A percentile compares a stretch with the other conserved stretches of the same genome.
Conservation (phyloP, 768 basidiomycete genomes). For the Leccinum variicolor region DNA sequence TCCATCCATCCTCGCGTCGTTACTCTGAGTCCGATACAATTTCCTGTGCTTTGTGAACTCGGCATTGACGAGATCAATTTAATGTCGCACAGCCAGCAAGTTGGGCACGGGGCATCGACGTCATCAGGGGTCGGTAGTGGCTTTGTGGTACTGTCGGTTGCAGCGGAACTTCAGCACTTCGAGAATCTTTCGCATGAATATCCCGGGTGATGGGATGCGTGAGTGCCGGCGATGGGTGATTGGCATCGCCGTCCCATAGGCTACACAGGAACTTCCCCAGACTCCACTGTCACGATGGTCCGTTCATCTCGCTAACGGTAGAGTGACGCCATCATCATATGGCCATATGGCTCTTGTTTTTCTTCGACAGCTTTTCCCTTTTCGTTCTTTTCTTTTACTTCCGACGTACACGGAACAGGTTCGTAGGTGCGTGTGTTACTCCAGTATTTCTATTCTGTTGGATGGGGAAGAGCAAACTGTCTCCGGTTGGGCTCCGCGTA, state of each 20-base stretch:
- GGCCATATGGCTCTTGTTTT: not conserved
- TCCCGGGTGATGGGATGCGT: not conserved
- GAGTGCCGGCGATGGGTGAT: not conserved
- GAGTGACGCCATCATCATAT: slow-evolving; percentile 10
- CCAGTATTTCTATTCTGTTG: not conserved
- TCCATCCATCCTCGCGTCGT: not conserved
- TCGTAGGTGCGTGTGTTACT: not conserved
- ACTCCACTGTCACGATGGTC: not conserved
- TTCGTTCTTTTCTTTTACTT: not conserved
- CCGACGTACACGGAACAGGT: slow-evolving; percentile 3
- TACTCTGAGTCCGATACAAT: not conserved
- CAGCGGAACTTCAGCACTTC: not conserved
- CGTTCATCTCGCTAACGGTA: slow-evolving; percentile 12
- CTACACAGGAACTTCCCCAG: slow-evolving; percentile 3
- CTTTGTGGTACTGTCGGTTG: not conserved
- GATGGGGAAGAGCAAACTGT: not conserved
- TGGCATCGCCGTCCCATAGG: not conserved
- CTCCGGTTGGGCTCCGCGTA: not conserved
- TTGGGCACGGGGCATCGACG: slow-evolving; percentile 13
- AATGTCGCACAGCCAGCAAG: slow-evolving; percentile 4
- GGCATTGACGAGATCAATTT: not conserved
- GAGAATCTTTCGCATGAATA: not conserved
- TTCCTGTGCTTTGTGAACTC: not conserved
- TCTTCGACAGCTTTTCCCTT: not conserved
- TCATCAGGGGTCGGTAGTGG: slow-evolving; percentile 13